phyloP scores from a whole-genome alignment of 1,284 basidiomycete species.

The Singerocomus inundabilis region DNA sequence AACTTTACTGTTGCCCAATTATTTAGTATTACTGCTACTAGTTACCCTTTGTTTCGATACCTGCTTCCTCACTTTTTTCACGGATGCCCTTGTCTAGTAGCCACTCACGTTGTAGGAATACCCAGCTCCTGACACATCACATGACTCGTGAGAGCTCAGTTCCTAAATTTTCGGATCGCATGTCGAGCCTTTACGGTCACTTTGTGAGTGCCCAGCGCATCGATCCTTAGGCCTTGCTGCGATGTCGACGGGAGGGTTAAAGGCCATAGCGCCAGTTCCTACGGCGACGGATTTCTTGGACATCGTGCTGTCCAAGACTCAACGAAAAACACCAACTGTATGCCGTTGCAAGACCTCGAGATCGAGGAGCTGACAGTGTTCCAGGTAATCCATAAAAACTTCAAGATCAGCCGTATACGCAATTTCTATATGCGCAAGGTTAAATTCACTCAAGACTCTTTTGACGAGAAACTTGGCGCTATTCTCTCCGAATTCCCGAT shows the following conservation, averaged over 20 bases:
- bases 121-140: slow-evolving; percentile 4
- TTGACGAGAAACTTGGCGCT: slow-evolving; percentile 93
- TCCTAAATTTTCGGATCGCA: slow-evolving; percentile 12
- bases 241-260: slow-evolving; percentile 87
- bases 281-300: slow-evolving; percentile 95
- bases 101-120: slow-evolving; percentile 24
- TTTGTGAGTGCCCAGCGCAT: slow-evolving; percentile 9
- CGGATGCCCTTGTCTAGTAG: slow-evolving; percentile 29
- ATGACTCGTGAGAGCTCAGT: slow-evolving; percentile 17
- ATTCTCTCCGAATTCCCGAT: slow-evolving; percentile 97
- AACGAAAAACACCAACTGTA: slow-evolving; percentile 96
- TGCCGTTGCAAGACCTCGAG: slow-evolving; percentile 7
- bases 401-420: slow-evolving; percentile 95
- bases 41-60: slow-evolving; percentile 32
- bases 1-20: slow-evolving; percentile 18
- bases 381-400: slow-evolving; percentile 95
- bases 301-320: slow-evolving; percentile 91
- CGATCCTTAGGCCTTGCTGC: slow-evolving; percentile 20
- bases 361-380: slow-evolving; percentile 3
- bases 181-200: background rate
- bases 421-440: slow-evolving; percentile 99
- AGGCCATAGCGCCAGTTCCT: slow-evolving; percentile 96
- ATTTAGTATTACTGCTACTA: slow-evolving; percentile 26
- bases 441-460: slow-evolving; percentile 98
- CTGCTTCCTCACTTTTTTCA: slow-evolving; percentile 13